Conservation (phyloP, 2,329 filamentous ascomycete species). For the Penicillium freii region DNA sequence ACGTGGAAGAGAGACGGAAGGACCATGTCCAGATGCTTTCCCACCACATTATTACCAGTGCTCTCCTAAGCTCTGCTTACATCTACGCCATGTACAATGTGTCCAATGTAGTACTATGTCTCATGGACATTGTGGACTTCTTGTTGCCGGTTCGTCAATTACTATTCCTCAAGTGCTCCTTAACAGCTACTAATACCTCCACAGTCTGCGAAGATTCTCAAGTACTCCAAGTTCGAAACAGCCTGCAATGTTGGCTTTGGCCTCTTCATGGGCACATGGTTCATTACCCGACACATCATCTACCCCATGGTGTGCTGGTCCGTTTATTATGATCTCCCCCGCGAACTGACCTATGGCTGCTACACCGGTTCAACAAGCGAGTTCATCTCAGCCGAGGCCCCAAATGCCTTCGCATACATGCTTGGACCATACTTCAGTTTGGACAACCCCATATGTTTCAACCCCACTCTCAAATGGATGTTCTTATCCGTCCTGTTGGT, state of each 20-base stretch:
- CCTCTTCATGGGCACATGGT: conserved; percentile 82
- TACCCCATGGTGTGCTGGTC: conserved; percentile 82
- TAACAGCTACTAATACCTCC: conserved; percentile 4
- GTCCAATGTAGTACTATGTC: conserved; percentile 80
- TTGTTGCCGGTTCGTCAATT: conserved; percentile 69
- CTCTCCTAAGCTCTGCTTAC: conserved; percentile 78
- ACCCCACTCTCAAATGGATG: conserved; percentile 66
- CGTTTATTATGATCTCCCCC: conserved; percentile 65
- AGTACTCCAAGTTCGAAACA: conserved; percentile 75
- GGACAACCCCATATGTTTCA: conserved; percentile 76
- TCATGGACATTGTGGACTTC: conserved; percentile 93
- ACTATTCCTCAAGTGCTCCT: not conserved
- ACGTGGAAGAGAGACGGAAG: conserved; percentile 91
- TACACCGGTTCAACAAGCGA: conserved; percentile 56
- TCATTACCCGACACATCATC: conserved; percentile 75
- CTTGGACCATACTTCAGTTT: conserved; percentile 71
- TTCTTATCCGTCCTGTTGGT: conserved; percentile 76
- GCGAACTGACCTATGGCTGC: conserved; percentile 65
- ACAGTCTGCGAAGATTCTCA: conserved; percentile 86
- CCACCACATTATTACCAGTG: conserved; percentile 87
- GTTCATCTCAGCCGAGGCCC: conserved; percentile 34
- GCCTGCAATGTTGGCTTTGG: conserved; percentile 82
- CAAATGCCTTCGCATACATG: conserved; percentile 58
- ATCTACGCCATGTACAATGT: conserved; percentile 83
- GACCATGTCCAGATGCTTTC: conserved; percentile 95